Conservation (phyloP, 1,139 yeast genomes). For the Suhomyces choctaworum region DNA sequence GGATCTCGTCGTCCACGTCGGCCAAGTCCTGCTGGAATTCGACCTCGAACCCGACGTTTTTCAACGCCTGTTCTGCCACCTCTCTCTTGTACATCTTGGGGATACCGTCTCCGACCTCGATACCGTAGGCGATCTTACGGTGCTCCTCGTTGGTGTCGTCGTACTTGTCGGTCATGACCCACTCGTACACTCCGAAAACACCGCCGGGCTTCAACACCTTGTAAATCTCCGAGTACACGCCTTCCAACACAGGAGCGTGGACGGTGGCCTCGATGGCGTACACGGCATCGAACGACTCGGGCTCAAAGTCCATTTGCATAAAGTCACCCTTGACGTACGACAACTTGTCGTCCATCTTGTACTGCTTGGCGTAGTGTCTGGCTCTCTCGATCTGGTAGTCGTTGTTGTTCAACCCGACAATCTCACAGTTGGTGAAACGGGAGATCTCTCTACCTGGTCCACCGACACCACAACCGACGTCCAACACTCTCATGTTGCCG, state of each 20-base stretch:
- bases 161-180: constrained; percentile 96
- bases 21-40: constrained; percentile 81
- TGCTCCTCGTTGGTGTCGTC: constrained; percentile 87
- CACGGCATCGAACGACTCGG: constrained; percentile 89
- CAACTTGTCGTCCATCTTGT: constrained; percentile 69
- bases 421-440: constrained; percentile 82
- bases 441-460: constrained; percentile 98
- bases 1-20: constrained; percentile 75
- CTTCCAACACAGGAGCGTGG: constrained; percentile 95
- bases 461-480: constrained; percentile 99
- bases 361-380: constrained; percentile 69
- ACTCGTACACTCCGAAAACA: constrained; percentile 94
- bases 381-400: constrained; percentile 97
- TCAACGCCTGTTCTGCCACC: constrained; percentile 86
- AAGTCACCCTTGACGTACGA: constrained; percentile 95
- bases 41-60: constrained; percentile 84
- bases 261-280: constrained; percentile 99
- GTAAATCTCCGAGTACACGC: constrained; percentile 93
- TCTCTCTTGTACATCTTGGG: constrained; percentile 90
- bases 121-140: constrained; percentile 94
- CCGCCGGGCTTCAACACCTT: constrained; percentile 98
- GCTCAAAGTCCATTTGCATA: constrained; percentile 97
- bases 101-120: constrained; percentile 97
- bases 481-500: constrained; percentile 84
- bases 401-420: constrained; percentile 93